Percentiles rank a stretch among this genome's conserved stretches.
phyloP scores from a whole-genome alignment of 2,329 filamentous ascomycete species.

The Cladosporium sp. region DNA sequence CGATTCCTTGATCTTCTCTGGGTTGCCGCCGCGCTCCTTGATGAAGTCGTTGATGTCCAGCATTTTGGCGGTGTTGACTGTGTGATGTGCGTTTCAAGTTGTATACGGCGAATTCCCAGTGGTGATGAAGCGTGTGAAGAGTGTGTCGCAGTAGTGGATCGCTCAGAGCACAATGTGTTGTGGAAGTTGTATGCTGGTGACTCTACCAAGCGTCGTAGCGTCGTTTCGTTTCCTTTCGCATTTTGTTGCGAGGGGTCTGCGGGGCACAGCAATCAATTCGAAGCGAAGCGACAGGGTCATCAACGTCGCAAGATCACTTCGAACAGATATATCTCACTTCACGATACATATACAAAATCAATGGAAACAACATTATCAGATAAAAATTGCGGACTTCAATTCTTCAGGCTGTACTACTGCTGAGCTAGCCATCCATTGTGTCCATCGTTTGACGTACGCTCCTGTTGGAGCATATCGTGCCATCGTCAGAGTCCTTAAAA shows the following conservation, averaged over 20 bases:
- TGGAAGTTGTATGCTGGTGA: background rate
- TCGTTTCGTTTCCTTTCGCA: too few species aligned
- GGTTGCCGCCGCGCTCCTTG: slow-evolving; percentile 83
- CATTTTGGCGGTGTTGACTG: slow-evolving; percentile 31
- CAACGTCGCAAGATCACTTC: background rate
- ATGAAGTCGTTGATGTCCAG: slow-evolving; percentile 54
- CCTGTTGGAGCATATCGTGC: background rate
- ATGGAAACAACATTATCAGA: background rate
- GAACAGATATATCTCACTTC: background rate
- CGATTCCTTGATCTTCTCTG: slow-evolving; percentile 86
- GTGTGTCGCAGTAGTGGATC: background rate
- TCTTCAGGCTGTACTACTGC: background rate
- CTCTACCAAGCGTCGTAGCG: too few species aligned
- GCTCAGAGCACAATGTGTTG: background rate
- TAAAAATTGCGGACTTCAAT: background rate
- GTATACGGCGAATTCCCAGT: background rate
- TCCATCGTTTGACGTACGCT: background rate
- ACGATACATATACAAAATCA: background rate
- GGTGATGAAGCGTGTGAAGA: background rate
- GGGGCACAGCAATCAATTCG: background rate
- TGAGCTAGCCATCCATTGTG: background rate
- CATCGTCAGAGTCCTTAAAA: background rate
- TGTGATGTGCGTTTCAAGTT: background rate
- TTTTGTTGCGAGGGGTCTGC: background rate
- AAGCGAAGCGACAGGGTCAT: background rate